Evolutionary conservation across 305 asterid genomes (phyloP).

Genomic region (Rubia tinctorum): DNA sequence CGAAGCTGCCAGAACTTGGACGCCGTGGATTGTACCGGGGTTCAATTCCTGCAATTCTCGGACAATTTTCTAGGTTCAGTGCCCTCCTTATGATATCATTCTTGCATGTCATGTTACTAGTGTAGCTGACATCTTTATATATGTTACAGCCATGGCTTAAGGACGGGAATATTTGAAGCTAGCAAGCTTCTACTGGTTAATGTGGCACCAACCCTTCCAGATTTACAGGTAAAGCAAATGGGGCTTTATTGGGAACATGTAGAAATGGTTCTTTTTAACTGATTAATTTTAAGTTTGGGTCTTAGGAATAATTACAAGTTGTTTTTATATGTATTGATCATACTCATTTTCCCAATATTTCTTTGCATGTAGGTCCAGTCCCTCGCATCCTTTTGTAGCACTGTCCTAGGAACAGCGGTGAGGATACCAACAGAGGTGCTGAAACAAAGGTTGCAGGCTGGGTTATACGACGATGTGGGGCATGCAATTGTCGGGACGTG

Average conservation of each 20-base stretch:
- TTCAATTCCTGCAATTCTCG: conserved; percentile 89
- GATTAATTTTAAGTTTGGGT: no score
- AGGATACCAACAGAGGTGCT: conserved; percentile 94
- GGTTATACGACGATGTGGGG: conserved; percentile 75
- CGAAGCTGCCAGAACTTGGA: conserved; percentile 88
- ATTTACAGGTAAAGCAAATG: conserved; percentile 57
- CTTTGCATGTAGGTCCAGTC: conserved; percentile 65
- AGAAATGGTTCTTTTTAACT: no score
- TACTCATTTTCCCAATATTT: not conserved
- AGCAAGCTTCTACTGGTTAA: conserved; percentile 79
- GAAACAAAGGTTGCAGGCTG: conserved; percentile 94
- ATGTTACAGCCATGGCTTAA: conserved; percentile 76
- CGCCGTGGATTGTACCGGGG: conserved; percentile 84
- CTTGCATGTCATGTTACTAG: not conserved
- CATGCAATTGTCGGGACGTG: conserved; percentile 82
- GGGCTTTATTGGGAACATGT: not conserved
- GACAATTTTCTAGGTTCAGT: conserved; percentile 85
- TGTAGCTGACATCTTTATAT: conserved; percentile 12
- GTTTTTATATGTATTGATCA: not conserved
- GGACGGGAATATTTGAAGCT: conserved; percentile 92
- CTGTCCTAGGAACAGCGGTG: conserved; percentile 86
- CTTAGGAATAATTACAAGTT: no score
- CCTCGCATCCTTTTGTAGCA: conserved; percentile 82
- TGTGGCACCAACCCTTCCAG: conserved; percentile 92
- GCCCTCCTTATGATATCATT: conserved; percentile 1